Percentiles rank a stretch among this genome's conserved stretches.
These are phyloP conservation scores for Russula abietina DNA, from an alignment of 768 basidiomycete species.

Conservation along the genomic window DNA sequence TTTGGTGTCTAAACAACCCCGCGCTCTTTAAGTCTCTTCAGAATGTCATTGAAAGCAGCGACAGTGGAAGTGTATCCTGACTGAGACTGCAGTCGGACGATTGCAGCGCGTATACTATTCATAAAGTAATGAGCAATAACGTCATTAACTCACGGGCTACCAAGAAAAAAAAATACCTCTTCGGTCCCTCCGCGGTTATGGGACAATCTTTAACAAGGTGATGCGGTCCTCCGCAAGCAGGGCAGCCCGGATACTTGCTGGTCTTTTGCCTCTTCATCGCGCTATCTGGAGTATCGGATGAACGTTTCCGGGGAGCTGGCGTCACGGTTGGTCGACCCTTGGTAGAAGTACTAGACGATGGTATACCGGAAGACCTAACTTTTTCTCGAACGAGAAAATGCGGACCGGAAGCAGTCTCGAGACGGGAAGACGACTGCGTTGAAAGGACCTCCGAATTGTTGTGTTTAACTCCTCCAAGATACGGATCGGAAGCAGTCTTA, in stretches of 20 bases:
- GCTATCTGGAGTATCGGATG: constrained; percentile 25
- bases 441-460: neutral
- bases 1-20: neutral
- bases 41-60: constrained; percentile 33
- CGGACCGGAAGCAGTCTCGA: too few relatives aligned
- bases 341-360: neutral
- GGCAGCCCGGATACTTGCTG: constrained; percentile 34
- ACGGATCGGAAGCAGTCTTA: neutral
- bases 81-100: constrained; percentile 40
- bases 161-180: constrained; percentile 38
- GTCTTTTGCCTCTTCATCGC: constrained; percentile 36
- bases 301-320: constrained; percentile 29
- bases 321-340: neutral
- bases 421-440: neutral
- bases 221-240: constrained; percentile 42
- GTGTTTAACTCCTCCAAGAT: neutral
- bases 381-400: neutral
- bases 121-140: neutral
- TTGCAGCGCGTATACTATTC: constrained; percentile 40
- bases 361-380: too few relatives aligned
- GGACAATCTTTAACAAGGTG: constrained; percentile 55
- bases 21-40: constrained; percentile 29
- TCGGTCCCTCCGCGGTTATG: constrained; percentile 44
- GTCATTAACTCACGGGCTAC: neutral
- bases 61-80: constrained; percentile 35